Conservation (phyloP, 2,329 filamentous ascomycete species). For the Neoarthrinium moseri region DNA sequence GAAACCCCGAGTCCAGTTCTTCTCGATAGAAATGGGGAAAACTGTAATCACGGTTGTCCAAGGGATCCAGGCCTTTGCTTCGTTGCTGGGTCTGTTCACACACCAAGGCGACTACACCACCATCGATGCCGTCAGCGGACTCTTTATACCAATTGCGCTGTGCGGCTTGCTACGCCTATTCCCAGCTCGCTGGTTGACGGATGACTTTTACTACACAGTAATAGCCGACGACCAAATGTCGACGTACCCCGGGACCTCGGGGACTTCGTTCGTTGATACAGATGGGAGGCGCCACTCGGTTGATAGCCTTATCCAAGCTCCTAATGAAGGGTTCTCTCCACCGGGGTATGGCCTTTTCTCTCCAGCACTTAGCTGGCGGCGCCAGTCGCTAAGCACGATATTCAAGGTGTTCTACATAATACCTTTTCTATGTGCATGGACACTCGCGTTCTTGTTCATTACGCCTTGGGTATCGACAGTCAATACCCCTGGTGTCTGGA, state of each 20-base stretch:
- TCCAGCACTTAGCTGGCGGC: neutral
- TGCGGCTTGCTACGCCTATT: conserved; percentile 19
- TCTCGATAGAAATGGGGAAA: conserved; percentile 12
- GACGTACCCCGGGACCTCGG: no score
- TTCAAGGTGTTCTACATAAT: conserved; percentile 12
- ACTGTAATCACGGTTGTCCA: conserved; percentile 17
- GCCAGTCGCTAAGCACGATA: conserved; percentile 10
- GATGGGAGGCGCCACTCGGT: no score
- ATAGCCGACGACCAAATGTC: neutral
- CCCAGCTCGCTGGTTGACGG: conserved; percentile 21
- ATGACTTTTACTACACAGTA: conserved; percentile 14
- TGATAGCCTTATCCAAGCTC: neutral
- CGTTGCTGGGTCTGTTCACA: neutral
- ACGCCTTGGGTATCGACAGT: neutral
- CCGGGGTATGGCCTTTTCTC: neutral
- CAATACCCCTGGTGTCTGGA: neutral
- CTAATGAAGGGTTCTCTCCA: no score
- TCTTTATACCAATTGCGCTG: conserved; percentile 21
- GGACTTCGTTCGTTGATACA: no score
- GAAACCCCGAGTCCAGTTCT: conserved; percentile 3
- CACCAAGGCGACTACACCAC: conserved; percentile 2
- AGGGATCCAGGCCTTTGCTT: conserved; percentile 6
- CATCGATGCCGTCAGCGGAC: conserved; percentile 10
- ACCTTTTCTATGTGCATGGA: conserved; percentile 6
- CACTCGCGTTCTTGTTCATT: conserved; percentile 3